These are phyloP conservation scores for Sarcodon aspratus DNA, from an alignment of 768 basidiomycete species.

Conservation along the genomic window DNA sequence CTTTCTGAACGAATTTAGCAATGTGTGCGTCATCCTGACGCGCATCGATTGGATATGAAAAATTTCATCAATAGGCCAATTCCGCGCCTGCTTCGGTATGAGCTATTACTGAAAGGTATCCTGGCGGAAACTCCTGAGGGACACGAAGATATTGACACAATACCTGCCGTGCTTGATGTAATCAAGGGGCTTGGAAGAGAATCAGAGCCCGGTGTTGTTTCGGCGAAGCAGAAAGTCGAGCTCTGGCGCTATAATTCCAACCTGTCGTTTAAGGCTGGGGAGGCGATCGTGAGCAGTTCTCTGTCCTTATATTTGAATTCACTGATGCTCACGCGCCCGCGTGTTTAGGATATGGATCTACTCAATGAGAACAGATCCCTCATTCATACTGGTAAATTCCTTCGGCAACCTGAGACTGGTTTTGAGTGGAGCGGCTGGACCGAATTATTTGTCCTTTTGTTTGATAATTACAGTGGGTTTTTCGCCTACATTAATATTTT, in stretches of 20 bases:
- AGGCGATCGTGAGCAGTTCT: constrained; percentile 38
- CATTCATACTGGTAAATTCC: constrained; percentile 72
- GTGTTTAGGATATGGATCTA: constrained; percentile 75
- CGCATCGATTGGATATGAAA: constrained; percentile 83
- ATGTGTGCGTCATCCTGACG: constrained; percentile 56
- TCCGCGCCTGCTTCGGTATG: constrained; percentile 81
- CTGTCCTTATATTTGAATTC: neutral
- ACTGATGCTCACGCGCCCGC: too few relatives aligned
- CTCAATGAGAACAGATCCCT: constrained; percentile 73
- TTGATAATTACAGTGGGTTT: constrained; percentile 85
- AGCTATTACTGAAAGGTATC: constrained; percentile 73
- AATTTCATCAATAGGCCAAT: constrained; percentile 89
- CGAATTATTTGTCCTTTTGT: constrained; percentile 81
- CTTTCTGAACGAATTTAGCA: constrained; percentile 17
- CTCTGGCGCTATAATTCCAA: constrained; percentile 79
- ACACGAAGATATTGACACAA: constrained; percentile 74
- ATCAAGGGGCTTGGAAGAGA: constrained; percentile 82
- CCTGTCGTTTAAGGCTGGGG: constrained; percentile 70
- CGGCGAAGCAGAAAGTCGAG: constrained; percentile 82
- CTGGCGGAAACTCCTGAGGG: constrained; percentile 60
- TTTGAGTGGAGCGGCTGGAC: constrained; percentile 86
- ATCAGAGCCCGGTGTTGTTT: constrained; percentile 76
- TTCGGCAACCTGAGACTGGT: constrained; percentile 81
- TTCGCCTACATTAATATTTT: neutral
- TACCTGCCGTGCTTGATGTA: constrained; percentile 79